Conservation (phyloP, 768 basidiomycete species). For the Dioszegia hungarica region DNA sequence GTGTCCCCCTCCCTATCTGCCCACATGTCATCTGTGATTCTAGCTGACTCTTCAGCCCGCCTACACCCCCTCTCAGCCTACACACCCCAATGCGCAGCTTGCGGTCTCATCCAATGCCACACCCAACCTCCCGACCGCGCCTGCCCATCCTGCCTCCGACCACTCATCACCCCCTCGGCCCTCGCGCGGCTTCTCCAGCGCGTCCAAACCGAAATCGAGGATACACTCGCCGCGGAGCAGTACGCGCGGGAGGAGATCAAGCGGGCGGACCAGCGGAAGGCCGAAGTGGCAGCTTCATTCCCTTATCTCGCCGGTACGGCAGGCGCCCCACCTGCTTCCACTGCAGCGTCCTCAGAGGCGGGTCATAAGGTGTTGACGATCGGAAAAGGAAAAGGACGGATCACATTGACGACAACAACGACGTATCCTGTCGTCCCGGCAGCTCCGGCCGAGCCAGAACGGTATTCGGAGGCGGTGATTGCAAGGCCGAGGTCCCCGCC, state of each 20-base stretch:
- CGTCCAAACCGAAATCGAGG: conserved; percentile 34
- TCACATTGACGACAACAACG: conserved; percentile 36
- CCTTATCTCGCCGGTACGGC: conserved; percentile 15
- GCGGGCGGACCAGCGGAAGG: conserved; percentile 15
- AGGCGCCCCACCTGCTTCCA: not conserved
- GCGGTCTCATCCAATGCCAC: conserved; percentile 47
- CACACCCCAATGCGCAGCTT: conserved; percentile 46
- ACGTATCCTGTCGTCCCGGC: conserved; percentile 2
- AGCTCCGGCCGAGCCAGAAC: not conserved
- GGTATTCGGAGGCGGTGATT: conserved; percentile 21
- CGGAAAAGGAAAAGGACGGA: conserved; percentile 32
- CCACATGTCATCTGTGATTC: not conserved
- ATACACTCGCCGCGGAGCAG: conserved; percentile 32
- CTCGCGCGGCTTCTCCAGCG: conserved; percentile 34
- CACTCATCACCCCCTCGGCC: conserved; percentile 29
- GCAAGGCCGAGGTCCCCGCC: conserved; percentile 21
- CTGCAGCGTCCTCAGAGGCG: not conserved
- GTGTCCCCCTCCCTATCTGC: no score
- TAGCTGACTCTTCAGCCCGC: conserved; percentile 28
- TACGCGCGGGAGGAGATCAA: conserved; percentile 24
- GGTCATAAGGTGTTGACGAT: conserved; percentile 41
- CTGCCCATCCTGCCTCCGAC: conserved; percentile 46
- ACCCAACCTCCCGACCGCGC: conserved; percentile 46
- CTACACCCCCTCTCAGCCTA: conserved; percentile 46
- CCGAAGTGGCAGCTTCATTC: conserved; percentile 22